Evolutionary conservation across 2,329 filamentous ascomycete species (phyloP), one percentile per base, ranked within the genome.

Genomic region (Dothideomycetidae sp.): DNA sequence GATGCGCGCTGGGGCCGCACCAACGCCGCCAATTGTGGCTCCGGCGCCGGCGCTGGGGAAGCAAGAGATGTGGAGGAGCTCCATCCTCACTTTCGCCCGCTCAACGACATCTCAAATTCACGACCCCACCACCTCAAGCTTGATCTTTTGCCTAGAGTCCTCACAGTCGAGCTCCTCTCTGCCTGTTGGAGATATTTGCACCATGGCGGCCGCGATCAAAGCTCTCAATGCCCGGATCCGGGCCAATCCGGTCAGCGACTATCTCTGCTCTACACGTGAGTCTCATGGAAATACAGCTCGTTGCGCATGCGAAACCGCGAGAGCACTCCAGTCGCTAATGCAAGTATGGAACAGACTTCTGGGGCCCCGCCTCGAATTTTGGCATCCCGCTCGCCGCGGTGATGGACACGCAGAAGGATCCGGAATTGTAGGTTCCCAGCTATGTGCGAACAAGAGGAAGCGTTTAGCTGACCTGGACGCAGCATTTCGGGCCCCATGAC

Each of bases 401-500:
- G 37, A 64, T 67, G 53, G 66, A 69, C 54, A 68, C 65, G 46
- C 61, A 60, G 48, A 68, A 68, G 50, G 65, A 68, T 47, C 62
- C 65, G 34, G 64, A 67, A 46, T 63, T 68, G 65, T 68, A 59
- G 23, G 55, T 53, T 11, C 23, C 9, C 33, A 66, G 46, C 1
- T n/a, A 9, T 3, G 18, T 19, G 14, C n/a, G 34, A n/a, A 26
- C 7, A 26, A 26, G 21, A 26, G 36, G 36, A 29, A 23, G 4
- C 41, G 39, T 28, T 39, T 29, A 16, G 9, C 14, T 14, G 12
- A 7, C 23, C 3, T 15, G 23, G 33, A 15, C 31, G 51, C 48
- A 78, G 73, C 50, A 77, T 78, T 56, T 78, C 73, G 45, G 74
- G 73, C 44, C 60, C 62, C 46, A 77, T 78, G 71, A 78, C 74